phyloP scores from a whole-genome alignment of 2,329 filamentous ascomycete species.

The Epichloe brachyelytri region DNA sequence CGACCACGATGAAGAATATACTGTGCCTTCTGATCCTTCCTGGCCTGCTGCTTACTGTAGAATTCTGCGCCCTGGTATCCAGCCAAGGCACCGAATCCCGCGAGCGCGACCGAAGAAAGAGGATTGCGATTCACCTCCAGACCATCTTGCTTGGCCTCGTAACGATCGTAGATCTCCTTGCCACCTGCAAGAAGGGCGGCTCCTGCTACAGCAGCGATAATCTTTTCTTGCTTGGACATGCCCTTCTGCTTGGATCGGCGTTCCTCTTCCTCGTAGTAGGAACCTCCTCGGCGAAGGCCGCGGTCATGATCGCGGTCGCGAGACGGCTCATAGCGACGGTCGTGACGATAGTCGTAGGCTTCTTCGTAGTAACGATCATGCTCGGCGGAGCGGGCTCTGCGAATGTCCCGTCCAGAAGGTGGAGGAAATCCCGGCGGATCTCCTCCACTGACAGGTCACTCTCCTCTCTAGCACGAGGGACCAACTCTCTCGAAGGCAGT shows the following conservation, averaged over 20 bases:
- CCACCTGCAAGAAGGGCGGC: conserved; percentile 51
- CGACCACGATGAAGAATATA: conserved; percentile 41
- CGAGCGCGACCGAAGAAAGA: conserved; percentile 46
- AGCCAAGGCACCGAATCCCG: conserved; percentile 50
- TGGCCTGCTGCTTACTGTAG: conserved; percentile 48
- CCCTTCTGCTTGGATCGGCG: conserved; percentile 30
- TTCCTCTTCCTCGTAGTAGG: conserved; percentile 48
- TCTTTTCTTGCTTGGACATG: conserved; percentile 51
- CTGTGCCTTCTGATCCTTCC: conserved; percentile 41
- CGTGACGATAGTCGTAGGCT: conserved; percentile 32
- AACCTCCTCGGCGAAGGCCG: conserved; percentile 31
- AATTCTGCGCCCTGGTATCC: conserved; percentile 51
- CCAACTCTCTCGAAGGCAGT: conserved; percentile 36
- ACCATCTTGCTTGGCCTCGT: conserved; percentile 39
- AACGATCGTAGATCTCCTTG: conserved; percentile 54
- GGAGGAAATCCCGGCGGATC: conserved; percentile 72
- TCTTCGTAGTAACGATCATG: conserved; percentile 42
- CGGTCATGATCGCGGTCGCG: conserved; percentile 23
- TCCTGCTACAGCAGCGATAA: conserved; percentile 51
- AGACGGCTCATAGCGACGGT: conserved; percentile 26
- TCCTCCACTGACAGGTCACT: conserved; percentile 69
- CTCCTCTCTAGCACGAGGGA: conserved; percentile 53
- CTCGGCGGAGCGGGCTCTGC: conserved; percentile 53
- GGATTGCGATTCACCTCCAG: conserved; percentile 42
- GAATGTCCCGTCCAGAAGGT: conserved; percentile 38